Evolutionary conservation across 2,329 filamentous ascomycete genomes (phyloP).

Genomic region (Fusarium floridanum): DNA sequence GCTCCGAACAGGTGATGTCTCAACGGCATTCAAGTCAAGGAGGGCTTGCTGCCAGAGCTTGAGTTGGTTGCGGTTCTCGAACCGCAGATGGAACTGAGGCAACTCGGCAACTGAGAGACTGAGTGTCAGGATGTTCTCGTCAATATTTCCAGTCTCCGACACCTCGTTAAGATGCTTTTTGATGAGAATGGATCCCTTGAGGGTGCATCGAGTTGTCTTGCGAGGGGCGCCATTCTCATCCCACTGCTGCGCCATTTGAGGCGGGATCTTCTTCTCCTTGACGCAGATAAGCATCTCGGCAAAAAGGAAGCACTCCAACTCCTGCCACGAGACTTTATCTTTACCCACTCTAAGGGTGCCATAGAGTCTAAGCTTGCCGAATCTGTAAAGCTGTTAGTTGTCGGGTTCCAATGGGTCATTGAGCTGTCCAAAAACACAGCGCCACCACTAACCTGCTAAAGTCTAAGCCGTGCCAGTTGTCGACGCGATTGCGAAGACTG

Average conservation of each 20-base stretch:
- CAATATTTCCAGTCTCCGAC: conserved; percentile 74
- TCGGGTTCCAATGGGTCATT: conserved; percentile 1
- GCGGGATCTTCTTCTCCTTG: conserved; percentile 88
- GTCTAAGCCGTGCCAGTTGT: conserved; percentile 98
- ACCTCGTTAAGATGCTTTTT: conserved; percentile 97
- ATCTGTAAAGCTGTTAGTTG: conserved; percentile 63
- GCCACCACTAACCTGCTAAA: conserved; percentile 74
- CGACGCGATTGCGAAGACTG: conserved; percentile 85
- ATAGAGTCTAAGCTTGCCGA: conserved; percentile 91
- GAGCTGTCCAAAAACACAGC: neutral
- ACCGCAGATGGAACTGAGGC: conserved; percentile 93
- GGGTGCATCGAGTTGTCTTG: conserved; percentile 82
- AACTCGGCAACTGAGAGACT: conserved; percentile 92
- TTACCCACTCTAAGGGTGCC: conserved; percentile 94
- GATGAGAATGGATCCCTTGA: conserved; percentile 98
- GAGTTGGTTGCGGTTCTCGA: conserved; percentile 84
- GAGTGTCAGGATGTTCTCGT: conserved; percentile 88
- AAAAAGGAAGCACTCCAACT: conserved; percentile 96
- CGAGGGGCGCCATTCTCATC: conserved; percentile 69
- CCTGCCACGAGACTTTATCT: conserved; percentile 96
- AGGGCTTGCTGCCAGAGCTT: conserved; percentile 93
- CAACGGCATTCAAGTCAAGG: conserved; percentile 82
- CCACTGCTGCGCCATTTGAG: conserved; percentile 70
- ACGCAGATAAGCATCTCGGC: conserved; percentile 99
- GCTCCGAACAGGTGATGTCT: conserved; percentile 72